A percentile compares a stretch with the other conserved stretches of the same genome.
These are phyloP conservation scores for Lignosus rhinocerotis DNA, from an alignment of 1,284 basidiomycete genomes.

Conservation along the genomic window DNA sequence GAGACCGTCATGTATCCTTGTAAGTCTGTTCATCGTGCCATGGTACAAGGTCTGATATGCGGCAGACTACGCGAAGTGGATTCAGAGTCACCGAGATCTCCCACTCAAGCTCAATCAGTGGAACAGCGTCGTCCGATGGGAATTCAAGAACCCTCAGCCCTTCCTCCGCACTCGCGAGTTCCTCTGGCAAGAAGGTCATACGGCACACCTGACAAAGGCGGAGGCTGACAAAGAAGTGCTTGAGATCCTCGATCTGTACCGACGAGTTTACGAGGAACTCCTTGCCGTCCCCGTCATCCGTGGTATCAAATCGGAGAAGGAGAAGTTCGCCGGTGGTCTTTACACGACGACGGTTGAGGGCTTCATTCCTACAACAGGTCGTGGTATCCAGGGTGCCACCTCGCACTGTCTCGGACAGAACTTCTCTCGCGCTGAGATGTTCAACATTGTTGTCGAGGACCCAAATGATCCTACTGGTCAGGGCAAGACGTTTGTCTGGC, in stretches of 20 bases:
- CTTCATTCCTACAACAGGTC: constrained; percentile 95
- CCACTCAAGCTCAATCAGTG: constrained; percentile 98
- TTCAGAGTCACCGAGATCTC: constrained; percentile 95
- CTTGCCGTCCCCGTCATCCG: constrained; percentile 97
- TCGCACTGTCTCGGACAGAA: constrained; percentile 99
- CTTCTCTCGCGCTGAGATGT: constrained; percentile 96
- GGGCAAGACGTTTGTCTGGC: constrained; percentile 86
- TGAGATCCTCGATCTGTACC: constrained; percentile 95
- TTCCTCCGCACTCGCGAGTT: constrained; percentile 99
- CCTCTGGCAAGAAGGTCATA: constrained; percentile 99
- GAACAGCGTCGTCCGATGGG: constrained; percentile 99
- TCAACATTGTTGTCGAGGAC: constrained; percentile 97
- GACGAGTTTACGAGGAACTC: constrained; percentile 94
- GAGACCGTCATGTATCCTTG: constrained; percentile 99
- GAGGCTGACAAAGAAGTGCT: constrained; percentile 93
- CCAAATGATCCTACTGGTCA: constrained; percentile 73
- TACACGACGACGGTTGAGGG: constrained; percentile 99
- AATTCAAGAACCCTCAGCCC: constrained; percentile 99
- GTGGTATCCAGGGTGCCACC: constrained; percentile 97
- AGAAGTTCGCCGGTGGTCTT: constrained; percentile 97
- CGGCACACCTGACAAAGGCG: constrained; percentile 85
- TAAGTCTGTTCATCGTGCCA: constrained; percentile 38
- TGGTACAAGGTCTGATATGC: background rate
- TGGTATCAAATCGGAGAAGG: constrained; percentile 97
- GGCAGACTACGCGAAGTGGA: constrained; percentile 94